phyloP scores from a whole-genome alignment of 129 eudicot species.

The Solidago caesia region DNA sequence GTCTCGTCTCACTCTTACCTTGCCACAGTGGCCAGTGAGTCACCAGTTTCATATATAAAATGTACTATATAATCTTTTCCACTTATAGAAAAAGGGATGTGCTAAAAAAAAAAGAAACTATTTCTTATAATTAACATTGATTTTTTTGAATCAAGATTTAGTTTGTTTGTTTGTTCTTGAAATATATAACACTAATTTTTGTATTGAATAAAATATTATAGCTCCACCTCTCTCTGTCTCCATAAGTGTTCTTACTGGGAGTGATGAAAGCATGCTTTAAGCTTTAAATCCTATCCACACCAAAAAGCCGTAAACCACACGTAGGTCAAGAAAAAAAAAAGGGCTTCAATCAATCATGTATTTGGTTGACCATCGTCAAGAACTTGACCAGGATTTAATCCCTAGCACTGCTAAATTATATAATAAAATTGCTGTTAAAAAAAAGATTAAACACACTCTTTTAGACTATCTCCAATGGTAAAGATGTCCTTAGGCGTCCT shows the following conservation, averaged over 20 bases:
- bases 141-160: conserved; percentile 31
- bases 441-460: too few species aligned
- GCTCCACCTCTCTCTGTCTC: conserved; percentile 40
- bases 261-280: conserved; percentile 44
- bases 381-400: too few species aligned
- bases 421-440: too few species aligned
- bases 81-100: conserved; percentile 39
- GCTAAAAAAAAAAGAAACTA: conserved; percentile 17
- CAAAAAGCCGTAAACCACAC: conserved; percentile 40
- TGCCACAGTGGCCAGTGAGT: conserved; percentile 49
- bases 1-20: conserved; percentile 12
- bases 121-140: conserved; percentile 19
- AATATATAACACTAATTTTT: conserved; percentile 12
- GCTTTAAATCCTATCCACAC: conserved; percentile 45
- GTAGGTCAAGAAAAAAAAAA: conserved; percentile 28
- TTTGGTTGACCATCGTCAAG: conserved; percentile 14
- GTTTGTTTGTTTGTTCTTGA: conserved; percentile 23
- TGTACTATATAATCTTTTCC: conserved; percentile 32
- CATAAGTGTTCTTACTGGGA: conserved; percentile 38
- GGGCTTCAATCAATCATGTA: conserved; percentile 31
- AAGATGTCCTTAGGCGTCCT: too few species aligned
- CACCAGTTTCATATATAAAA: conserved; percentile 38
- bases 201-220: conserved; percentile 25
- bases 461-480: too few species aligned
- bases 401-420: too few species aligned